phyloP scores from a whole-genome alignment of 2,329 filamentous ascomycete species.

The Microsporum audouinii region DNA sequence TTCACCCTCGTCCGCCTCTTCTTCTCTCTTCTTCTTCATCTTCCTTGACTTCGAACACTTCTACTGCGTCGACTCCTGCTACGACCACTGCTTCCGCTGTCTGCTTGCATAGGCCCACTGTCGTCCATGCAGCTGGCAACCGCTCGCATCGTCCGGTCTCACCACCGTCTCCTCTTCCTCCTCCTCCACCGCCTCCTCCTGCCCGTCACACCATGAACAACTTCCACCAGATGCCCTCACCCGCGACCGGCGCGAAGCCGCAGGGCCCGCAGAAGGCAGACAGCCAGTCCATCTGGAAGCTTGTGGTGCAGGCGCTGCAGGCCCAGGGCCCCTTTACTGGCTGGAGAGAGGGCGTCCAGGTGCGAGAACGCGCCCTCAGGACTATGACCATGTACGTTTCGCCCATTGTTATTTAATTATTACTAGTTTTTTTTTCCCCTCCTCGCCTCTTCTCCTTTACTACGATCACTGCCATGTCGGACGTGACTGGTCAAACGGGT shows the following conservation, averaged over 20 bases:
- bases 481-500: not conserved
- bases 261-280: slow-evolving; percentile 22
- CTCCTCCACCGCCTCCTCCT: not conserved
- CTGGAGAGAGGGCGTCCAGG: slow-evolving; percentile 34
- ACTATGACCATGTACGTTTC: not conserved
- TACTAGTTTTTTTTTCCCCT: not conserved
- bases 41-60: not conserved
- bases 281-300: slow-evolving; percentile 21
- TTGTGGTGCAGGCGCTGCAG: slow-evolving; percentile 32
- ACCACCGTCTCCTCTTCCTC: not conserved
- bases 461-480: not conserved
- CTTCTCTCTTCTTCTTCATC: not conserved
- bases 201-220: not conserved
- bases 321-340: slow-evolving; percentile 34
- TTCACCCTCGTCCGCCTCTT: not conserved
- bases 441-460: not conserved
- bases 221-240: slow-evolving; percentile 2
- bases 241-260: slow-evolving; percentile 8
- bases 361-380: slow-evolving; percentile 31
- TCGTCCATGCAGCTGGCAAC: slow-evolving; percentile 1
- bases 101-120: not conserved
- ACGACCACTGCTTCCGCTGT: not conserved
- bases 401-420: not conserved
- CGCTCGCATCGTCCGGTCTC: slow-evolving; percentile 1
- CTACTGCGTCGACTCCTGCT: not conserved